Percentiles rank a stretch among this genome's conserved stretches.
Evolutionary conservation across 805 yeast genomes (phyloP).

Genomic region (Metschnikowia arizonensis): DNA sequence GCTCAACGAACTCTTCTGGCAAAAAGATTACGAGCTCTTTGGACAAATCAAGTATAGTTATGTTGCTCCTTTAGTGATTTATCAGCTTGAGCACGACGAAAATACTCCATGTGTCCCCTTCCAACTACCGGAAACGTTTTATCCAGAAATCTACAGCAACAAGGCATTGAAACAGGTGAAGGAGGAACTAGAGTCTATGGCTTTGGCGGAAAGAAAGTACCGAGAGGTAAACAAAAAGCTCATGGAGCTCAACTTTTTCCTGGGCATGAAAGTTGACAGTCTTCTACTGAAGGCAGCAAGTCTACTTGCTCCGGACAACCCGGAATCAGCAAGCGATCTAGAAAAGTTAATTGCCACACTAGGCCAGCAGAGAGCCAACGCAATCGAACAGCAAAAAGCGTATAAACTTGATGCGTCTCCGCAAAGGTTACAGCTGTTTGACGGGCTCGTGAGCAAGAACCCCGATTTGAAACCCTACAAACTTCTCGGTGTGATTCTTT

Average conservation of each 20-base stretch:
- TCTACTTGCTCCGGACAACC: conserved; percentile 20
- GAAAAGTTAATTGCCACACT: conserved; percentile 20
- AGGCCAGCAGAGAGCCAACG: conserved; percentile 18
- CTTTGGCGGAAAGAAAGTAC: conserved; percentile 18
- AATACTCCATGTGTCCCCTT: conserved; percentile 21
- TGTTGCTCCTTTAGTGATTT: conserved; percentile 30
- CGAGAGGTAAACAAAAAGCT: conserved; percentile 22
- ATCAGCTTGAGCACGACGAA: conserved; percentile 29
- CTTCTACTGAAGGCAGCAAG: conserved; percentile 24
- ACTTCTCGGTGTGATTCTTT: conserved; percentile 30
- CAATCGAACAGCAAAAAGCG: conserved; percentile 21
- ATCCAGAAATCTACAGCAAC: conserved; percentile 34
- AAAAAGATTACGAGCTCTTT: conserved; percentile 24
- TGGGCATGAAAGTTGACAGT: conserved; percentile 34
- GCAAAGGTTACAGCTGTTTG: conserved; percentile 7
- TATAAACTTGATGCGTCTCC: conserved; percentile 17
- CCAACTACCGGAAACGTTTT: conserved; percentile 27
- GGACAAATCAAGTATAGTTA: conserved; percentile 27
- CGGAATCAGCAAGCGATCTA: conserved; percentile 20
- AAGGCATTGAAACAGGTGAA: conserved; percentile 19
- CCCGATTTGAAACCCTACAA: conserved; percentile 21
- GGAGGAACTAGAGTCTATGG: conserved; percentile 19
- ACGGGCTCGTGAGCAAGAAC: conserved; percentile 7
- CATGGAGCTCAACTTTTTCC: conserved; percentile 34
- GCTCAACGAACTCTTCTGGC: conserved; percentile 38